Conservation (phyloP, 2,329 filamentous ascomycete genomes). For the Blastomyces silverae region DNA sequence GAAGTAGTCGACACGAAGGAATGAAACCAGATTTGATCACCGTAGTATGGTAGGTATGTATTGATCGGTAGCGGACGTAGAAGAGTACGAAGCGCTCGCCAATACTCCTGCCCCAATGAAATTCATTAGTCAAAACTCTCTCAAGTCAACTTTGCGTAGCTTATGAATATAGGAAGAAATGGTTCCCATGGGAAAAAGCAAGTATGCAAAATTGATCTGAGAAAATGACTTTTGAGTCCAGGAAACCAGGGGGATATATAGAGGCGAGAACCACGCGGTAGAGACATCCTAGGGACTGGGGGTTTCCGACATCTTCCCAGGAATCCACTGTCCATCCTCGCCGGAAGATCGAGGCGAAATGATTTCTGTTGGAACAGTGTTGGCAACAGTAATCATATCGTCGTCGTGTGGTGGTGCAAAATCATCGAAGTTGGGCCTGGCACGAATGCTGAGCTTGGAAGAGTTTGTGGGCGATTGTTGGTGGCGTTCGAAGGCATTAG, state of each 20-base stretch:
- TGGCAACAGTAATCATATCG: conserved; percentile 19
- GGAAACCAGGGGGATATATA: neutral
- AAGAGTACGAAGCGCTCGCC: neutral
- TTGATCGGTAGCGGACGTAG: conserved; percentile 7
- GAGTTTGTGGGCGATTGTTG: conserved; percentile 33
- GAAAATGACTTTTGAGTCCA: neutral
- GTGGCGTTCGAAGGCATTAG: conserved; percentile 29
- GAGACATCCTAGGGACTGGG: neutral
- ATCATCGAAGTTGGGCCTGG: conserved; percentile 8
- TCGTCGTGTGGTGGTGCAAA: conserved; percentile 13
- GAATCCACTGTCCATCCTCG: conserved; percentile 7
- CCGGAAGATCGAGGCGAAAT: conserved; percentile 17
- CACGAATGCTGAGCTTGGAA: conserved; percentile 23
- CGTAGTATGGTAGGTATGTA: neutral
- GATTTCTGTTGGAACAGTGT: conserved; percentile 21
- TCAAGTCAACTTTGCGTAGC: conserved; percentile 3
- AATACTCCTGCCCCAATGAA: conserved; percentile 1
- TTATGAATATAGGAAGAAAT: conserved; percentile 1
- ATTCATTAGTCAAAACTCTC: neutral
- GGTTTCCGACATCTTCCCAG: conserved; percentile 10
- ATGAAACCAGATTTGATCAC: neutral
- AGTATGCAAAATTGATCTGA: conserved; percentile 3
- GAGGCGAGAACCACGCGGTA: neutral
- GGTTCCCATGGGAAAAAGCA: neutral
- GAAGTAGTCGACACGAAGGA: neutral